Evolutionary conservation across 2,329 filamentous ascomycete genomes (phyloP).

Genomic region (Blastomyces percursus): DNA sequence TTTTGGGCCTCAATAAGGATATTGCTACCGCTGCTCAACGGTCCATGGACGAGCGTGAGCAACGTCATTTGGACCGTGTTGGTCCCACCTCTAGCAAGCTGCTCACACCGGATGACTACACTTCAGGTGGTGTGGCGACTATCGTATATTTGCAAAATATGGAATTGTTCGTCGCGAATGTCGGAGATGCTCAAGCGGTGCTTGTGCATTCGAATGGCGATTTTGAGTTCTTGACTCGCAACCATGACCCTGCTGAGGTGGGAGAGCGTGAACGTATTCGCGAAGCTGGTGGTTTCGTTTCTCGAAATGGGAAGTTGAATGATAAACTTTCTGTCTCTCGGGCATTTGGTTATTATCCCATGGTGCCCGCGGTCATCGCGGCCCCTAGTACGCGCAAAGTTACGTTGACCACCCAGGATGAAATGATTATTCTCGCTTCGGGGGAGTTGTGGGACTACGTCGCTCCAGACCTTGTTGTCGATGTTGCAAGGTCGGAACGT

Average conservation of each 20-base stretch:
- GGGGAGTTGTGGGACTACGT: slow-evolving; percentile 93
- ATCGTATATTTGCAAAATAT: slow-evolving; percentile 81
- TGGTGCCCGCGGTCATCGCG: slow-evolving; percentile 87
- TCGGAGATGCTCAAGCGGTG: slow-evolving; percentile 92
- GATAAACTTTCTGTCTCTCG: slow-evolving; percentile 83
- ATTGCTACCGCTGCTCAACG: slow-evolving; percentile 75
- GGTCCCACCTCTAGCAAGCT: slow-evolving; percentile 60
- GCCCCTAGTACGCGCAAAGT: slow-evolving; percentile 73
- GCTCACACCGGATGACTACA: slow-evolving; percentile 77
- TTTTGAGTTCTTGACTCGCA: slow-evolving; percentile 72
- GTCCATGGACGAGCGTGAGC: slow-evolving; percentile 61
- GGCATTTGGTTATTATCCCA: slow-evolving; percentile 86
- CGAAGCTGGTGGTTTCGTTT: slow-evolving; percentile 91
- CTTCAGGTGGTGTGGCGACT: slow-evolving; percentile 82
- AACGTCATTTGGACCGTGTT: slow-evolving; percentile 49
- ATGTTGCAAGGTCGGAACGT: slow-evolving; percentile 77
- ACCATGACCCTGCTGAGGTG: slow-evolving; percentile 85
- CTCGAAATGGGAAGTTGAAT: slow-evolving; percentile 85
- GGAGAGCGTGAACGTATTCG: slow-evolving; percentile 78
- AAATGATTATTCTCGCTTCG: slow-evolving; percentile 85
- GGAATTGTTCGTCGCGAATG: slow-evolving; percentile 87
- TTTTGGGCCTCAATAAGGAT: slow-evolving; percentile 86
- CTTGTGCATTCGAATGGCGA: slow-evolving; percentile 81
- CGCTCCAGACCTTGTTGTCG: slow-evolving; percentile 77
- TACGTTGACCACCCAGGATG: slow-evolving; percentile 74